A percentile compares a stretch with the other conserved stretches of the same genome.
phyloP scores from a whole-genome alignment of 2,329 filamentous ascomycete species.

The Aspergillus pseudoviridinutans region DNA sequence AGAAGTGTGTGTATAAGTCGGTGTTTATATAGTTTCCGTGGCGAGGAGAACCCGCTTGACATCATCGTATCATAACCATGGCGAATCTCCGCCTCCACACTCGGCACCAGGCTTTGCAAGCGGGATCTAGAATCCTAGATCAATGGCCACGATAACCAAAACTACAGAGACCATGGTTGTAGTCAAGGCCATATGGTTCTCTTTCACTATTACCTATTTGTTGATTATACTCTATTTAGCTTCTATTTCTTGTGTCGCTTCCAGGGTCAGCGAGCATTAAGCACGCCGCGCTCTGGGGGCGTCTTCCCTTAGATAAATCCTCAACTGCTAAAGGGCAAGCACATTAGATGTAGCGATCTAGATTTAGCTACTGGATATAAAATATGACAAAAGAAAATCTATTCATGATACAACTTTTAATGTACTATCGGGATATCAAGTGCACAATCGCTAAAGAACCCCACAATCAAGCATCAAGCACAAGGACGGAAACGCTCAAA shows the following conservation, averaged over 20 bases:
- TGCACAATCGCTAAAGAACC: background rate
- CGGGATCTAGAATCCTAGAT: background rate
- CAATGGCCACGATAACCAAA: background rate
- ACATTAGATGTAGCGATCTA: too few relatives aligned
- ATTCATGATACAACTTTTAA: background rate
- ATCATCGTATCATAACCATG: background rate
- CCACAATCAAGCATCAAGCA: slow-evolving; percentile 3
- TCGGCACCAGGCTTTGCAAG: background rate
- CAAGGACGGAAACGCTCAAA: slow-evolving; percentile 1
- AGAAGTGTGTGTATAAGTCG: too few relatives aligned
- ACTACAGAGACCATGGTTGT: too few relatives aligned
- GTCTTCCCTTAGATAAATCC: too few relatives aligned
- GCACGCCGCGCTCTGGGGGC: too few relatives aligned
- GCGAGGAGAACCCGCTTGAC: background rate
- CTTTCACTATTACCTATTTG: too few relatives aligned
- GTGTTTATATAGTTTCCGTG: background rate
- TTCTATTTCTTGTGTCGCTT: too few relatives aligned
- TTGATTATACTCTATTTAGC: too few relatives aligned
- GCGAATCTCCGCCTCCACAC: background rate
- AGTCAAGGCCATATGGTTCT: too few relatives aligned
- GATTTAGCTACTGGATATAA: background rate
- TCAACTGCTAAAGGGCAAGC: too few relatives aligned
- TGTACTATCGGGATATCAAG: background rate
- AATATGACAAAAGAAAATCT: background rate
- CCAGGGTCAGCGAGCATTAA: too few relatives aligned